Conservation (phyloP, 2,329 filamentous ascomycete species). For the Diaporthe sp. region DNA sequence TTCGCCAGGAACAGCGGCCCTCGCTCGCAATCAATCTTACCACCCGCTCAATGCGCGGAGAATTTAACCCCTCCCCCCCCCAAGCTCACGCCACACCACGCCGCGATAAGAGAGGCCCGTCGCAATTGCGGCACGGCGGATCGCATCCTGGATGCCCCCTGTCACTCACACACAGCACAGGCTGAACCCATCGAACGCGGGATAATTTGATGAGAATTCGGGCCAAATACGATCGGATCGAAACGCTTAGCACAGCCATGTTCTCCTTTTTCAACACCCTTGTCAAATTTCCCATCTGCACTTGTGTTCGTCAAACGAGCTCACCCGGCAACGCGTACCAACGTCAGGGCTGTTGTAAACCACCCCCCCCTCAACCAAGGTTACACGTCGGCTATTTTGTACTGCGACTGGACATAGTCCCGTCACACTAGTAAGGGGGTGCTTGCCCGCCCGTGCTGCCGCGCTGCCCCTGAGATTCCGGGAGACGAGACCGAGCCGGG, state of each 20-base stretch:
- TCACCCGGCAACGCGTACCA: neutral
- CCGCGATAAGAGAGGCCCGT: slow-evolving; percentile 16
- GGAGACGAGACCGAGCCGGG: slow-evolving; percentile 1
- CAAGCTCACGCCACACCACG: slow-evolving; percentile 16
- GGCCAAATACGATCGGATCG: slow-evolving; percentile 19
- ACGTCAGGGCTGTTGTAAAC: neutral
- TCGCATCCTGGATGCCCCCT: slow-evolving; percentile 18
- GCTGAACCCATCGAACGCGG: neutral
- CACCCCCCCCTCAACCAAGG: neutral
- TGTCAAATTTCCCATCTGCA: neutral
- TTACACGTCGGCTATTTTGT: neutral
- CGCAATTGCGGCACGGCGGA: slow-evolving; percentile 8
- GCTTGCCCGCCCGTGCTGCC: neutral
- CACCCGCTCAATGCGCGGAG: neutral
- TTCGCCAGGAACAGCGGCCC: neutral
- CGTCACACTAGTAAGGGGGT: neutral
- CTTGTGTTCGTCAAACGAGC: neutral
- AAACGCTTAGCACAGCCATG: neutral
- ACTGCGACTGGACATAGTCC: neutral
- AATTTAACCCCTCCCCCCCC: neutral
- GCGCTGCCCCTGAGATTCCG: slow-evolving; percentile 9
- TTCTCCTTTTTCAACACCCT: slow-evolving; percentile 1
- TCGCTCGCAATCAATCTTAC: neutral
- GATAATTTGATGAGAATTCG: slow-evolving; percentile 6
- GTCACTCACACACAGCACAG: neutral